Evolutionary conservation across 1,139 yeast genomes (phyloP), one percentile per base, ranked within the genome.

Genomic region (Yamadazyma diospyri): DNA sequence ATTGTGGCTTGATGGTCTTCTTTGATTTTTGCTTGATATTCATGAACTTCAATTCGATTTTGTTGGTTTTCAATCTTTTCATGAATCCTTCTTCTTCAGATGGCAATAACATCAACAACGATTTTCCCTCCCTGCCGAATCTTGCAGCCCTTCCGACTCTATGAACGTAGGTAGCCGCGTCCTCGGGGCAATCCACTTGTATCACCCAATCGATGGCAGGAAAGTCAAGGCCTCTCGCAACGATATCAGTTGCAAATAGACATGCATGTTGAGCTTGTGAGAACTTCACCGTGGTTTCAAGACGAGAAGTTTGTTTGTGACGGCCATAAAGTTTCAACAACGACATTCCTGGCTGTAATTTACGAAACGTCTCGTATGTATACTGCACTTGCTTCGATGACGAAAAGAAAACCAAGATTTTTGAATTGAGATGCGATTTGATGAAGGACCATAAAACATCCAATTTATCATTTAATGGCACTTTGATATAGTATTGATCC

Each of bases 121-220:
- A 85, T 48, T 84, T 82, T 17, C 99, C 99, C 37, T 71, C 71
- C 51, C 92, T 81, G 16, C 96, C 97, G 50, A 85, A 88, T 48
- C 99, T 72, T 1, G 98, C 99, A 29, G 92, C 82, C 59, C 99
- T 78, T 1, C 99, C 99, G 4, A 88, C 98, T 52, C 99, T 72
- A 51, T 92, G 99, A 33, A 92, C 86, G 57, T 94, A 92, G 0
- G 98, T 94, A 19, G 94, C 94, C 1, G 82, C 78, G 57, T 89
- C 97, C 56, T 92, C 99, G 0, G 99, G 98, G 44, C 95, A 86
- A 58, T 92, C 99, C 0, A 88, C 76, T 58, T 92, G 99, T 9
- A 92, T 68, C 14, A 92, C 97, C 99, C 99, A 92, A 51, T 92
- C 97, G 35, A 92, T 87, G 1, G 95, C 83, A 1, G 99, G 98